phyloP scores from a whole-genome alignment of 75 land plant genomes.

The Gnetum montanum region DNA sequence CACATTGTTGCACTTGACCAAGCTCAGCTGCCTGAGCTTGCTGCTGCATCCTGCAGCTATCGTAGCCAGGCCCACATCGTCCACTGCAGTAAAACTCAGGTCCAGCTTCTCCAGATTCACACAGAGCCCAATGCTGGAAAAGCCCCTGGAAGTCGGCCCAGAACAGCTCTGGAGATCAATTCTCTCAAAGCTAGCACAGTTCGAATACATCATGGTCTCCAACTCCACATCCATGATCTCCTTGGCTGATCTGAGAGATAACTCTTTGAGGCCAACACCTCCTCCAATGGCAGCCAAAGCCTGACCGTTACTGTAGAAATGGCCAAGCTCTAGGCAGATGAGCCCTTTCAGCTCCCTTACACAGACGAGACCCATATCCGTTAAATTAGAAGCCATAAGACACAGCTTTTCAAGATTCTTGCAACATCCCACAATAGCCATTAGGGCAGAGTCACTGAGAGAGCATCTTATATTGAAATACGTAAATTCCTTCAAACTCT shows the following conservation, averaged over 20 bases:
- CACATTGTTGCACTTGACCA: slow-evolving; percentile 25
- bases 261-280: slow-evolving; percentile 17
- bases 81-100: slow-evolving; percentile 32
- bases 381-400: slow-evolving; percentile 14
- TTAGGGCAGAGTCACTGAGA: slow-evolving; percentile 16
- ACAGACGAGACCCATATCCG: slow-evolving; percentile 17
- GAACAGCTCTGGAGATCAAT: slow-evolving; percentile 22
- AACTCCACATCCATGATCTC: slow-evolving; percentile 32
- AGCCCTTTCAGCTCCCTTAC: slow-evolving; percentile 20
- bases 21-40: slow-evolving; percentile 15
- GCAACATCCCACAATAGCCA: slow-evolving; percentile 13
- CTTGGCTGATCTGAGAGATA: slow-evolving; percentile 20
- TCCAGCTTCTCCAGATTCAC: slow-evolving; percentile 18
- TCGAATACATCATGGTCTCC: slow-evolving; percentile 20
- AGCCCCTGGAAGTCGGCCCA: slow-evolving; percentile 33
- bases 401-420: slow-evolving; percentile 19
- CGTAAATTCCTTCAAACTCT: slow-evolving; percentile 14
- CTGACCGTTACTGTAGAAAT: slow-evolving; percentile 23
- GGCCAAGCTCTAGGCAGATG: slow-evolving; percentile 13
- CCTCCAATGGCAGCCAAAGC: slow-evolving; percentile 30
- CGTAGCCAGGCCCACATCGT: slow-evolving; percentile 20
- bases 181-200: slow-evolving; percentile 13
- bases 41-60: slow-evolving; percentile 22
- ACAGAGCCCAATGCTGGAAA: slow-evolving; percentile 23
- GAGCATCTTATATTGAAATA: slow-evolving; percentile 4